Evolutionary conservation across 768 basidiomycete species (phyloP).

Genomic region (Podaxis sp.): DNA sequence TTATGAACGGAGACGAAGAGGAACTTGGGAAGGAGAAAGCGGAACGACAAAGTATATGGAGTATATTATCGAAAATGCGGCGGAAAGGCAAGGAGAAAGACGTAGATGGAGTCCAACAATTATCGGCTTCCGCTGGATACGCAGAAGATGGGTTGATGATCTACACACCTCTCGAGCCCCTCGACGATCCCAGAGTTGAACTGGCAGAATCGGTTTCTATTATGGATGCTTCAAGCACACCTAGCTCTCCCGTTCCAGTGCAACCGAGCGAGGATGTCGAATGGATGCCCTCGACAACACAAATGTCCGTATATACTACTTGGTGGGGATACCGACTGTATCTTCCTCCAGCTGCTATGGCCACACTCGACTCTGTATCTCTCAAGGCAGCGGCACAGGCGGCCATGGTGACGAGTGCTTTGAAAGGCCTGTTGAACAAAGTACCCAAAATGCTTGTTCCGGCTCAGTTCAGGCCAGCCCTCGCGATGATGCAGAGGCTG

Average conservation of each 20-base stretch:
- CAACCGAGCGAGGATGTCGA: slow-evolving; percentile 31
- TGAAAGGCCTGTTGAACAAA: slow-evolving; percentile 69
- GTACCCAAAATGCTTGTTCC: slow-evolving; percentile 64
- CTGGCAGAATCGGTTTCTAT: slow-evolving; percentile 66
- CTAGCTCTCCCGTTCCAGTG: slow-evolving; percentile 20
- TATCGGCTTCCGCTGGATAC: slow-evolving; percentile 28
- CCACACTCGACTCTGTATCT: slow-evolving; percentile 57
- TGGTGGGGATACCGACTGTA: slow-evolving; percentile 85
- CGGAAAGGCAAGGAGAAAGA: slow-evolving; percentile 18
- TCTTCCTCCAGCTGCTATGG: slow-evolving; percentile 75
- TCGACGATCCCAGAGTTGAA: slow-evolving; percentile 61
- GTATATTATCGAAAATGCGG: slow-evolving; percentile 50
- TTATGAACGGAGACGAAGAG: slow-evolving; percentile 58
- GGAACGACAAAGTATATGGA: slow-evolving; percentile 53
- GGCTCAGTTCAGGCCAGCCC: slow-evolving; percentile 53
- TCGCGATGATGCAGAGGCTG: slow-evolving; percentile 59
- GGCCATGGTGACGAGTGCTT: slow-evolving; percentile 70
- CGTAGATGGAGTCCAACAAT: slow-evolving; percentile 18
- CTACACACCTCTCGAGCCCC: slow-evolving; percentile 69
- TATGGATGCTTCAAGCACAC: not conserved
- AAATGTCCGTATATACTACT: slow-evolving; percentile 69
- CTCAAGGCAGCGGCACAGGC: slow-evolving; percentile 73
- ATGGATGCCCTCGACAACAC: slow-evolving; percentile 76
- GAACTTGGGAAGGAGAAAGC: slow-evolving; percentile 20
- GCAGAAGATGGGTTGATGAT: slow-evolving; percentile 67